phyloP scores from a whole-genome alignment of 768 basidiomycete species.

The Leccinum ochraceum region DNA sequence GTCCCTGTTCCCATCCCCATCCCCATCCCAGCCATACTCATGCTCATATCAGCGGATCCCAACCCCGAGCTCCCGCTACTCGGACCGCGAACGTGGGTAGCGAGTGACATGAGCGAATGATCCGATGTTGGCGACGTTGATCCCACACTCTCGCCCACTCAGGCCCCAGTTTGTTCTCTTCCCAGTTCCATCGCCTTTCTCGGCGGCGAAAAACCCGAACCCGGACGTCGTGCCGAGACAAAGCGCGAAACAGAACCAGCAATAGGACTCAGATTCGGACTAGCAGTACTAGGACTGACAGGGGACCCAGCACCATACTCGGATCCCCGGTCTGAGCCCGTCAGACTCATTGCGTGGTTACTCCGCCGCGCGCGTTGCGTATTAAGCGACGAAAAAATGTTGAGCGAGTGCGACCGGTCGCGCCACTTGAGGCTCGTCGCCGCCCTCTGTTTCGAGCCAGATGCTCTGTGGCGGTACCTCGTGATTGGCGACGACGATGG shows the following conservation, averaged over 20 bases:
- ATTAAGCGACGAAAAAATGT: conserved; percentile 22
- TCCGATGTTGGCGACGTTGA: conserved; percentile 13
- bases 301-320: not conserved
- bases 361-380: conserved; percentile 16
- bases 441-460: conserved; percentile 47
- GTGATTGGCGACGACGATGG: conserved; percentile 8
- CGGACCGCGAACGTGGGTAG: conserved; percentile 7
- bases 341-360: conserved; percentile 30
- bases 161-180: not conserved
- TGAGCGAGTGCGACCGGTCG: conserved; percentile 3
- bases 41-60: too few species aligned
- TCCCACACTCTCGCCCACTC: too few species aligned
- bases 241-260: not conserved
- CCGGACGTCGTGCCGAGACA: not conserved
- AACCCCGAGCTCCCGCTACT: not conserved
- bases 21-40: too few species aligned
- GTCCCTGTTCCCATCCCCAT: too few species aligned
- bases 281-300: not conserved
- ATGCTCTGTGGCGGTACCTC: conserved; percentile 12
- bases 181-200: not conserved
- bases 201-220: not conserved
- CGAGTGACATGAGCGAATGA: conserved; percentile 17
- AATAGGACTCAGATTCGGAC: too few species aligned
- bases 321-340: conserved; percentile 7
- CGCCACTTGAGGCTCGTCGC: conserved; percentile 12